Base-by-base conservation (phyloP, 2,329 filamentous ascomycete genomes). In the Cercospora zeae-maydis region DNA sequence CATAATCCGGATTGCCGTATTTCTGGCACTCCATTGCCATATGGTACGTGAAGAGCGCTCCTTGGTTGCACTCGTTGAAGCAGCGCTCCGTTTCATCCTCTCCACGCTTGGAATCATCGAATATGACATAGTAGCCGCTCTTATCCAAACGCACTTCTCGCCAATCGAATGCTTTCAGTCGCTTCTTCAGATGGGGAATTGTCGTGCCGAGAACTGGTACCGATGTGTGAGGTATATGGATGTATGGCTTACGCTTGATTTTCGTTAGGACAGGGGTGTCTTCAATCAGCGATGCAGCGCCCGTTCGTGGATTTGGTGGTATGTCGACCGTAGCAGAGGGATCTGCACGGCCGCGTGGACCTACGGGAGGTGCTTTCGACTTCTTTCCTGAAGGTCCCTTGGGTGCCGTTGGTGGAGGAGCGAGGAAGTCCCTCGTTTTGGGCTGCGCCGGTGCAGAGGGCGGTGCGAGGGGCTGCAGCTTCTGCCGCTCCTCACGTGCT, bases 81-180 rank as follows among this genome's bases (percentile, higher is more conserved):
- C 93, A 97, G 65, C 90, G 84, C 69, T 91, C 88, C 0, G 92
- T 88, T 76, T 97, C 92, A 60, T 88, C 82, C 70, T 92, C 88
- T 2, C 93, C 93, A 8, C 83, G 81, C 59, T 85, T 84, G 1
- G 87, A 91, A 70, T 93, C 89, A 56, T 90, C 86, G 72, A 99
- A 99, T n/a, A 92, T 82, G 58, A 98, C 86, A 74, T 91, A 98
- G 76, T 97, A 99, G 0, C 95, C 95, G 0, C 87, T 89, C 63
- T 86, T 86, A 75, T 99, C 95, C 63, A 90, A 86, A 34, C 92
- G 86, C 57, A 99, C 89, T 55, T 92, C 88, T 67, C 91, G 87
- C 78, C 93, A 91, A 63, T 86, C 82, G 74, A 90, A 96, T 56
- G 88, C 86, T 76, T 93, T 95, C 59, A 98, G 81, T 56, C 93